Evolutionary conservation across 225 moss, liverwort and hornwort genomes (phyloP).

Genomic region (Marchantia paleacea): DNA sequence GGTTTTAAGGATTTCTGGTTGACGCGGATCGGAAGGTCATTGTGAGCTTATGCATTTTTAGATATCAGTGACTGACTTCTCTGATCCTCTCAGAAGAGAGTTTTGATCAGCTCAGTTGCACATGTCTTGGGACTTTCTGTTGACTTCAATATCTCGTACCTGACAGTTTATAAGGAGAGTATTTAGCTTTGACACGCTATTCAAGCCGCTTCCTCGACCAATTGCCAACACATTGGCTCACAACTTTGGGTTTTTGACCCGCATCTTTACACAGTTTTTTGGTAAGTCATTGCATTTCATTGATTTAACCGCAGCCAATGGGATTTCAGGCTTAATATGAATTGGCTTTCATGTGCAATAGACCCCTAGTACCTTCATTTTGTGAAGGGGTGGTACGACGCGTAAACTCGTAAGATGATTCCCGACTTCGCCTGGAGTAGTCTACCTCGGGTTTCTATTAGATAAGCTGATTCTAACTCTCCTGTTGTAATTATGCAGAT

Average conservation of each 20-base stretch:
- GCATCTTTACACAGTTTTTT: slow-evolving; percentile 96
- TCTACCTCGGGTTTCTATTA: too few species aligned
- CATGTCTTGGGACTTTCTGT: too few species aligned
- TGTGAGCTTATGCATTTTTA: too few species aligned
- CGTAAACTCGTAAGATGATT: too few species aligned
- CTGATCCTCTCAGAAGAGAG: too few species aligned
- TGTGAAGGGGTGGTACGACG: not conserved
- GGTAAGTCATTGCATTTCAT: slow-evolving; percentile 43
- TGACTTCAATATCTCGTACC: too few species aligned
- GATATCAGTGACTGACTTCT: too few species aligned
- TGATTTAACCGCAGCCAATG: not conserved
- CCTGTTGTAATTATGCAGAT: slow-evolving; percentile 40
- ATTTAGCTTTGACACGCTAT: slow-evolving; percentile 84
- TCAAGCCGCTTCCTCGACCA: slow-evolving; percentile 83
- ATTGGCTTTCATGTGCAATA: not conserved
- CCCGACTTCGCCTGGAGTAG: too few species aligned
- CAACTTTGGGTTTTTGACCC: slow-evolving; percentile 88
- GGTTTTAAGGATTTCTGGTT: too few species aligned
- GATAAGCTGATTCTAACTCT: too few species aligned
- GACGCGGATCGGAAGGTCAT: too few species aligned
- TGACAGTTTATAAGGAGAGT: slow-evolving; percentile 82
- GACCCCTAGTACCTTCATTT: not conserved
- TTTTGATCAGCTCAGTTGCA: too few species aligned
- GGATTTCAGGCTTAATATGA: not conserved
- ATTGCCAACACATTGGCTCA: slow-evolving; percentile 78